phyloP scores from a whole-genome alignment of 805 yeast genomes.

The Kazachstania africana region DNA sequence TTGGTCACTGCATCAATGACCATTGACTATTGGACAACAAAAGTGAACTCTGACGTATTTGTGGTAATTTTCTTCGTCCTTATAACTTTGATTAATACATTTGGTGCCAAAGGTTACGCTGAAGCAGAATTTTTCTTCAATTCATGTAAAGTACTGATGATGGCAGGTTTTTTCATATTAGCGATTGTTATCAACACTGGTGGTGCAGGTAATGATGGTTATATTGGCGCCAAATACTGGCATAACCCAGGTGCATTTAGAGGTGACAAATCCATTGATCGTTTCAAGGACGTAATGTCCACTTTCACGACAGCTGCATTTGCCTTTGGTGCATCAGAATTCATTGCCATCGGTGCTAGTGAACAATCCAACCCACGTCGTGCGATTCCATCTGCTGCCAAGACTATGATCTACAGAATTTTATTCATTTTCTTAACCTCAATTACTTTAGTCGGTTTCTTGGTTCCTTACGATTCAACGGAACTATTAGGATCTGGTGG shows the following conservation, averaged over 20 bases:
- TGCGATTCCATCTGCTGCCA: conserved; percentile 51
- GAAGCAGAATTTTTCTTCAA: conserved; percentile 42
- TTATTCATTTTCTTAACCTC: conserved; percentile 44
- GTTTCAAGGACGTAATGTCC: conserved; percentile 48
- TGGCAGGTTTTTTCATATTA: conserved; percentile 37
- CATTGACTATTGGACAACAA: conserved; percentile 33
- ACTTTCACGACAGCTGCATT: conserved; percentile 65
- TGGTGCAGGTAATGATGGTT: conserved; percentile 35
- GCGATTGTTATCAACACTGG: conserved; percentile 37
- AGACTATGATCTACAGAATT: conserved; percentile 47
- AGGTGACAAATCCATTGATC: conserved; percentile 18
- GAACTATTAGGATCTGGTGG: conserved; percentile 29
- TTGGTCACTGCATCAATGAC: conserved; percentile 45
- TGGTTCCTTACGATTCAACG: conserved; percentile 55
- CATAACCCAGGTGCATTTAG: conserved; percentile 43
- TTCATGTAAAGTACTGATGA: conserved; percentile 33
- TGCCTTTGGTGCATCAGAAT: conserved; percentile 59
- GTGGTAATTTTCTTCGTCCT: conserved; percentile 20
- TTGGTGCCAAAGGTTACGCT: conserved; percentile 43
- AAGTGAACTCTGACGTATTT: conserved; percentile 17
- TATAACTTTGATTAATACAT: conserved; percentile 36
- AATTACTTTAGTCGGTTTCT: conserved; percentile 45
- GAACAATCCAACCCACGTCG: conserved; percentile 40
- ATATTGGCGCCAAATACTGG: conserved; percentile 36
- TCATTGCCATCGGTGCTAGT: conserved; percentile 60